Evolutionary conservation across 345 rosid species (phyloP), one percentile per base, ranked within the genome.

Genomic region (Arabis hirsuta): DNA sequence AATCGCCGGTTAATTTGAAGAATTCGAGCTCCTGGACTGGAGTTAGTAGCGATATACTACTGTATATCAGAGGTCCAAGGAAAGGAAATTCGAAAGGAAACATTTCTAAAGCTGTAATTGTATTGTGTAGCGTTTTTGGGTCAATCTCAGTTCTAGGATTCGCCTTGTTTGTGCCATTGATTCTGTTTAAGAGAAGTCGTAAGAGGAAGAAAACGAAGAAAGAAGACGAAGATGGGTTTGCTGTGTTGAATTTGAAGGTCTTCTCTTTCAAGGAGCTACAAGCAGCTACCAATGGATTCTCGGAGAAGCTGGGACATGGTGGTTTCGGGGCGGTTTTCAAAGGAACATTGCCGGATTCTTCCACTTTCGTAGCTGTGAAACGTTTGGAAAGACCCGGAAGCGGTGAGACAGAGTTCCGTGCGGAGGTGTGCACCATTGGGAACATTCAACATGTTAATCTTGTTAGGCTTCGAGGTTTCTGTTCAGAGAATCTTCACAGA

Each of bases 401-500:
- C 11, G 93, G 87, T 0, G 88, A 86, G 73, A 83, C 73, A 31
- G 86, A 80, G 69, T 88, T 88, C 66, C 65, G 86, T 34, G 89
- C 93, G 7, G 93, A 88, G 82, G 89, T 88, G 13, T 77, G 86
- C 76, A 83, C 93, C 24, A 86, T 88, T 47, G 90, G 93, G 53
- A 88, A 82, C 71, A 82, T 88, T n/a, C 93, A 88, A 55, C 93
- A 88, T 62, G 82, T 88, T n/a, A 86, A 81, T 75, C 83, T 88
- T 10, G 90, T 84, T 58, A 82, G 90, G 69, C 86, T 87, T 32
- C 76, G 87, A 61, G 92, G 92, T 46, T 87, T 85, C 72, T 87
- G 92, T 66, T 80, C 87, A 0, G 86, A 87, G 77, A 84, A 84
- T 74, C 84, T 83, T 24, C 90, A 85, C 13, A 82, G 88, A 20